Percentiles rank a stretch among this genome's conserved stretches.
Conservation (phyloP, 257 asterid genomes). For the Solanum ahanhuiri region DNA sequence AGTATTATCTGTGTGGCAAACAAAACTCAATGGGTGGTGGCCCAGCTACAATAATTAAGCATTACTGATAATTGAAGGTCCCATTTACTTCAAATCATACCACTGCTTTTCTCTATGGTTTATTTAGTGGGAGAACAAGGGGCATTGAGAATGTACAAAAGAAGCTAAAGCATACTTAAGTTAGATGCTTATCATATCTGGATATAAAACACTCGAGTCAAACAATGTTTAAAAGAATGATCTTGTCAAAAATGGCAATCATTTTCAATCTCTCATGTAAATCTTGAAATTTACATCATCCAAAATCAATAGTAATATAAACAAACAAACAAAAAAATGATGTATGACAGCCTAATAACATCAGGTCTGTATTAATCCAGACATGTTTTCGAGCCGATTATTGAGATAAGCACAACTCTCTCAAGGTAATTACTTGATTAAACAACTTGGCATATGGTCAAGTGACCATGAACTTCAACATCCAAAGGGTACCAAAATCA, state of each 20-base stretch:
- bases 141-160: neutral
- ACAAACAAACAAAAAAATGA: neutral
- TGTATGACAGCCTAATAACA: neutral
- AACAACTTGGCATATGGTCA: neutral
- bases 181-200: neutral
- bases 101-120: neutral
- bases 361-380: neutral
- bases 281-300: neutral
- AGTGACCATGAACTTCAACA: neutral
- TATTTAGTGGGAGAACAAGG: neutral
- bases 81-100: neutral
- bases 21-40: slow-evolving; percentile 40
- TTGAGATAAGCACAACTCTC: neutral
- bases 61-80: slow-evolving; percentile 3
- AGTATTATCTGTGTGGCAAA: slow-evolving; percentile 24
- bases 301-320: neutral
- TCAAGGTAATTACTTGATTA: neutral
- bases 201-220: neutral
- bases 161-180: neutral
- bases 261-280: neutral
- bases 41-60: slow-evolving; percentile 29
- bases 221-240: neutral
- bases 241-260: neutral
- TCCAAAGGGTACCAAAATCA: neutral
- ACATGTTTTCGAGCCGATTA: neutral